Conservation (phyloP, 106 monocot species). For the Alisma plantagoaquatica region DNA sequence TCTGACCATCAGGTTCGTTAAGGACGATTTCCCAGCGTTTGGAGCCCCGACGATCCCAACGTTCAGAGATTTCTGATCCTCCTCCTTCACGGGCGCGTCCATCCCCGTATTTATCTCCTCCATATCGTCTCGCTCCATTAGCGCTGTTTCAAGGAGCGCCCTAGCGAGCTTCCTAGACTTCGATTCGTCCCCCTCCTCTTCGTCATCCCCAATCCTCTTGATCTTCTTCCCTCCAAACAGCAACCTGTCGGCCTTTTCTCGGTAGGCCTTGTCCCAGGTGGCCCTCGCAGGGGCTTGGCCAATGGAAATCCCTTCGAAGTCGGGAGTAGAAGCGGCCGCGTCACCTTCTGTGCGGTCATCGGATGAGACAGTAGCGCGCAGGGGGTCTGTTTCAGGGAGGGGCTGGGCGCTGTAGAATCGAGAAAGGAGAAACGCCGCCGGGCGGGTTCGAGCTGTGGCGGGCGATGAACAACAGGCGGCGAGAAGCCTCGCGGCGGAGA, state of each 20-base stretch:
- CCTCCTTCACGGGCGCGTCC: slow-evolving; percentile 42
- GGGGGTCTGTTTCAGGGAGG: too few species aligned
- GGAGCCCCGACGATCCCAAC: slow-evolving; percentile 95
- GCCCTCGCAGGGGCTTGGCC: slow-evolving; percentile 1
- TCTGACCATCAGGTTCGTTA: slow-evolving; percentile 82
- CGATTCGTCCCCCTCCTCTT: slow-evolving; percentile 35
- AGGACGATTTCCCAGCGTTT: slow-evolving; percentile 84
- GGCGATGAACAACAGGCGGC: too few species aligned
- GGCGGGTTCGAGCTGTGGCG: too few species aligned
- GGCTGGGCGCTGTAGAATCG: too few species aligned
- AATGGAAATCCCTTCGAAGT: background rate
- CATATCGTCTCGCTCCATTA: slow-evolving; percentile 37
- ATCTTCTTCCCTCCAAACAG: slow-evolving; percentile 29
- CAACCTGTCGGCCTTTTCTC: slow-evolving; percentile 54
- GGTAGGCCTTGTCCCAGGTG: slow-evolving; percentile 43
- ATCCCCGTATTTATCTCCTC: slow-evolving; percentile 27
- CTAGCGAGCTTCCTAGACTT: slow-evolving; percentile 46
- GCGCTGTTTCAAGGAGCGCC: slow-evolving; percentile 54
- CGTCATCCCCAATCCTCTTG: background rate
- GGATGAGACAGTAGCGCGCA: too few species aligned
- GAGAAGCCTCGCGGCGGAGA: background rate
- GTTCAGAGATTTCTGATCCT: slow-evolving; percentile 79
- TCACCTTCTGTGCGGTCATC: too few species aligned
- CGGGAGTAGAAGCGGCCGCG: background rate
- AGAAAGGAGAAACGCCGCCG: too few species aligned